Evolutionary conservation across 2,329 filamentous ascomycete species (phyloP).

Genomic region (Fusarium citri): DNA sequence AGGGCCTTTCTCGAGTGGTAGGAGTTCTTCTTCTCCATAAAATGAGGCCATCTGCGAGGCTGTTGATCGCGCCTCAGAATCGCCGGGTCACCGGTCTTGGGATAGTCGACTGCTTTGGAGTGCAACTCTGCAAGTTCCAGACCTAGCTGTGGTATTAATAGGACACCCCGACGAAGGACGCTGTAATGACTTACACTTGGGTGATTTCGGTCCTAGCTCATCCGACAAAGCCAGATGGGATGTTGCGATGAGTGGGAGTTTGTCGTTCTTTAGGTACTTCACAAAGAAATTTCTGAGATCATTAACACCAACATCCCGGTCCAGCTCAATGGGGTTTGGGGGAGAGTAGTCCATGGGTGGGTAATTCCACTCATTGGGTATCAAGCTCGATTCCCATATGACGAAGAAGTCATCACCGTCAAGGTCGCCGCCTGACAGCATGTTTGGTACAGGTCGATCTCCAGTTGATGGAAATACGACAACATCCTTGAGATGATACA

Average conservation of each 20-base stretch:
- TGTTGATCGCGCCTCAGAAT: conserved; percentile 70
- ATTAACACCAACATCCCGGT: conserved; percentile 73
- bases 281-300: conserved; percentile 90
- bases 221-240: conserved; percentile 87
- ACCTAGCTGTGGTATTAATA: conserved; percentile 53
- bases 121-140: conserved; percentile 82
- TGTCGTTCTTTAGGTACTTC: conserved; percentile 91
- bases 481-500: conserved; percentile 84
- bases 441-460: conserved; percentile 86
- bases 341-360: conserved; percentile 82
- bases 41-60: conserved; percentile 82
- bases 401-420: conserved; percentile 97
- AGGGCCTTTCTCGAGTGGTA: conserved; percentile 80
- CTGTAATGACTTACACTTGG: conserved; percentile 67
- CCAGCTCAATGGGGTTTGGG: conserved; percentile 65
- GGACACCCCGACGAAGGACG: background rate
- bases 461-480: conserved; percentile 88
- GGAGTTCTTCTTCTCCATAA: conserved; percentile 77
- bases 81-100: conserved; percentile 87
- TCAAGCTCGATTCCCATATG: conserved; percentile 84
- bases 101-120: conserved; percentile 92
- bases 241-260: conserved; percentile 80
- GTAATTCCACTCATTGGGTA: conserved; percentile 77
- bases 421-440: conserved; percentile 96
- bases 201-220: conserved; percentile 71